These are phyloP conservation scores for Leccinum subgranulosum DNA, from an alignment of 768 basidiomycete genomes.

Conservation along the genomic window DNA sequence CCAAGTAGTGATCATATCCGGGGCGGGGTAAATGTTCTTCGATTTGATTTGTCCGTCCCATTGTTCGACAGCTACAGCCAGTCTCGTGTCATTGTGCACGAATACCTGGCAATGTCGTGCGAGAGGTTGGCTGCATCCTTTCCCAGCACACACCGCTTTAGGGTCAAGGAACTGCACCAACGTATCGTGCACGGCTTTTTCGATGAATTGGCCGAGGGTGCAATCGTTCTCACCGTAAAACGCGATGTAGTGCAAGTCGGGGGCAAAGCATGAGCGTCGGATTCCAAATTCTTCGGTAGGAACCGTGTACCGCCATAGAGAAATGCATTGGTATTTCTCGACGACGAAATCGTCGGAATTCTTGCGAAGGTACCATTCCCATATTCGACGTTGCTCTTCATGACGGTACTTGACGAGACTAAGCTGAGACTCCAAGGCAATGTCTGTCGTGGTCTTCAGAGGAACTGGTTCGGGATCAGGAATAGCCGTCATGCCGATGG, in stretches of 20 bases:
- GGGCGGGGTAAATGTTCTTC: slow-evolving; percentile 51
- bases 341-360: slow-evolving; percentile 85
- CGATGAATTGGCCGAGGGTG: slow-evolving; percentile 92
- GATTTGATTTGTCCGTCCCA: slow-evolving; percentile 79
- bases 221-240: slow-evolving; percentile 94
- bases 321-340: slow-evolving; percentile 90
- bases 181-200: slow-evolving; percentile 68
- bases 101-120: slow-evolving; percentile 87
- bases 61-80: slow-evolving; percentile 85
- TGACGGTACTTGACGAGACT: slow-evolving; percentile 74
- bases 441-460: slow-evolving; percentile 65
- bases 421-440: slow-evolving; percentile 69
- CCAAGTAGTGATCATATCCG: slow-evolving; percentile 87
- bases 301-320: slow-evolving; percentile 75
- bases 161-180: slow-evolving; percentile 68
- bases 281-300: slow-evolving; percentile 65
- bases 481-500: slow-evolving; percentile 22
- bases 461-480: slow-evolving; percentile 40
- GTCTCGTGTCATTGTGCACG: slow-evolving; percentile 81
- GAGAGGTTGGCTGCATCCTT: slow-evolving; percentile 78
- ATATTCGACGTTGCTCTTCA: slow-evolving; percentile 83
- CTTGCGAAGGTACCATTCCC: slow-evolving; percentile 94
- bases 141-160: slow-evolving; percentile 76
- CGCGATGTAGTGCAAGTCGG: slow-evolving; percentile 65
- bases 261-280: slow-evolving; percentile 76